Base-by-base conservation (phyloP, 2,329 filamentous ascomycete species). In the Malbranchea cinnamomea region DNA sequence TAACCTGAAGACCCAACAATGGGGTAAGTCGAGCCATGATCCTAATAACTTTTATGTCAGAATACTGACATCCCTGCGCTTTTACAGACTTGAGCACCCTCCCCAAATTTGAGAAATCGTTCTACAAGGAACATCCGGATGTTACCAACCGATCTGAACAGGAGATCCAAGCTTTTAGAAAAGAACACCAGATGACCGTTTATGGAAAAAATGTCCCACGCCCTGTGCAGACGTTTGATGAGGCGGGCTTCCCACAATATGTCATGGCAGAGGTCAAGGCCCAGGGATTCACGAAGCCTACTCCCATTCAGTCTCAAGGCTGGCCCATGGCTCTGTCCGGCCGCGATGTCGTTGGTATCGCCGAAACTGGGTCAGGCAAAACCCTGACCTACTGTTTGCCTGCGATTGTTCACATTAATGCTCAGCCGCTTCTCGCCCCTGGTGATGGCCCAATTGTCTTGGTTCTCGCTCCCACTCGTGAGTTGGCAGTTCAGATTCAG, bases 291-390 rank as follows among this genome's bases (percentile, higher is more conserved):
- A 73, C 79, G 39, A 78, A 77, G 32, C 89, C 89, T 22, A 98
- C 89, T 23, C 78, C 89, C 40, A 95, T 98, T 57, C 89, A 98
- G 62, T 91, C 87, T 11, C 89, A 95, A 57, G 89, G 89, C 40
- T 95, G 89, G 89, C 89, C 89, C 39, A 95, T 95, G 89, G 85
- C 89, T 52, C 75, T 98, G 30, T 91, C 87, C 45, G 89, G 89
- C 63, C 87, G 89, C 46, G 89, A 98, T 56, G 87, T 95, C 37
- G 87, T 95, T 49, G 89, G 89, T 74, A 93, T 98, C 63, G 89
- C 89, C 48, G 89, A 98, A 68, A 98, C 89, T 36, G 89, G 89
- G 56, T 98, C 89, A 41, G 89, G 89, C 68, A 98, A 98, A 77
- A 98, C 89, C 4, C 70, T 98, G 43, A 94, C 85, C 31, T 98